Base-by-base conservation (phyloP, 768 basidiomycete genomes). In the Trametes cubensis region DNA sequence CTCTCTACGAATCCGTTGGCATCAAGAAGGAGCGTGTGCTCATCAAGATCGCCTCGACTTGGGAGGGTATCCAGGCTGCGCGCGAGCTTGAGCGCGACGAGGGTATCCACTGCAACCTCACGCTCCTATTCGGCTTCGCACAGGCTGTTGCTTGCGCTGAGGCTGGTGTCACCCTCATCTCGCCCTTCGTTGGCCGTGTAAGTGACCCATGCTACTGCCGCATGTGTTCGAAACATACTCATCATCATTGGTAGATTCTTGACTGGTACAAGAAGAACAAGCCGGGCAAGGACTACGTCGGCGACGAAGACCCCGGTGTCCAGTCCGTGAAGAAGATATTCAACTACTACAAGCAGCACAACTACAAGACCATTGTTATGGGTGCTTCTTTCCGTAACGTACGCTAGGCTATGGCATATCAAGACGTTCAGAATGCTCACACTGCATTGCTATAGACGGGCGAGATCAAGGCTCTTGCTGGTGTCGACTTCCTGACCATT, bases 21-120 rank as follows among this genome's bases (percentile, higher is more conserved):
- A 87, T 99, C 80, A 80, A 85, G 74, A 93, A 91, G 79, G 95
- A 98, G 45, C 93, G 97, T 65, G 81, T 99, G 65, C 82, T 99
- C 69, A 98, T 99, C 87, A 99, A 99, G 83, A 98, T 99, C 73
- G 97, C 96, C 30, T 96, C 97, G 42, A 95, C 95, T 50, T 99
- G 94, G 92, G 97, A 98, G 79, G 97, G 97, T 78, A 99, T 99
- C 80, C 96, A 99, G 77, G 97, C 97, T 62, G 97, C 97, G 40
- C 88, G 94, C 65, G 89, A 95, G 77, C 89, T 99, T 67, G 97
- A 99, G 82, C 77, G 83, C 63, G 90, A 96, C 68, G 87, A 97
- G 61, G 84, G 83, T 65, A 98, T 99, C 77, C 95, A 96, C 86
- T 98, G 95, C 84, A 98, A 99, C 81, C 86, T 99, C 67, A 99